Percentiles rank a stretch among this genome's conserved stretches.
Conservation (phyloP, 2,329 filamentous ascomycete species). For the Exophiala viscosa region DNA sequence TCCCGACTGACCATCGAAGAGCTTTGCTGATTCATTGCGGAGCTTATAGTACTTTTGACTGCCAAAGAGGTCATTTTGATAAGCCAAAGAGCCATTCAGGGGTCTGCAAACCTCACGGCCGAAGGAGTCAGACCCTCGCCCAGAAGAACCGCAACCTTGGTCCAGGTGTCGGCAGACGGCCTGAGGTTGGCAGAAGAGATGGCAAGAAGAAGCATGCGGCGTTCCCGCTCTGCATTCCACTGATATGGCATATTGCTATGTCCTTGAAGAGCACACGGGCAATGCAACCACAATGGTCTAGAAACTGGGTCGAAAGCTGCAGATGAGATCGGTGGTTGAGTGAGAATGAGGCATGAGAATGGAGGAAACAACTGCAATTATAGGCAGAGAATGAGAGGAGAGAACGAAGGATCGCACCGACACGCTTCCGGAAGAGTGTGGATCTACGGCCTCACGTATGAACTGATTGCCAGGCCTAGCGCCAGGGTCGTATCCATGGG, state of each 20-base stretch:
- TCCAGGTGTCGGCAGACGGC: slow-evolving; percentile 26
- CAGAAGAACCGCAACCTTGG: slow-evolving; percentile 23
- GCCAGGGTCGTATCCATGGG: too few relatives aligned
- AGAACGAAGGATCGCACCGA: slow-evolving; percentile 18
- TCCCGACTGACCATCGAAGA: slow-evolving; percentile 5
- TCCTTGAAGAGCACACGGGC: not conserved
- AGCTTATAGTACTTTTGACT: slow-evolving; percentile 30
- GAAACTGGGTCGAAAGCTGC: not conserved
- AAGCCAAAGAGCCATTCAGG: not conserved
- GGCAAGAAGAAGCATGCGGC: slow-evolving; percentile 21
- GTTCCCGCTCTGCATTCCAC: slow-evolving; percentile 21
- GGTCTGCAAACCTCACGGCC: slow-evolving; percentile 21
- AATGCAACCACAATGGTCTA: too few relatives aligned
- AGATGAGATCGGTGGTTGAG: too few relatives aligned
- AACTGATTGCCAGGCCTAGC: slow-evolving; percentile 10
- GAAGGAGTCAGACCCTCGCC: slow-evolving; percentile 23
- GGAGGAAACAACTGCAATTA: slow-evolving; percentile 5
- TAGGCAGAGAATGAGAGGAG: slow-evolving; percentile 2
- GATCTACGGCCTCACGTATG: slow-evolving; percentile 19
- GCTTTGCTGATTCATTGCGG: slow-evolving; percentile 20
- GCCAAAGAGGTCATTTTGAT: not conserved
- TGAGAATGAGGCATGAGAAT: slow-evolving; percentile 1
- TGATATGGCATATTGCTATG: slow-evolving; percentile 18
- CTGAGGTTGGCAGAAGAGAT: slow-evolving; percentile 19
- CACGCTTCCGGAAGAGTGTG: slow-evolving; percentile 22